phyloP scores from a whole-genome alignment of 2,329 filamentous ascomycete species.

The Aplosporella prunicola region DNA sequence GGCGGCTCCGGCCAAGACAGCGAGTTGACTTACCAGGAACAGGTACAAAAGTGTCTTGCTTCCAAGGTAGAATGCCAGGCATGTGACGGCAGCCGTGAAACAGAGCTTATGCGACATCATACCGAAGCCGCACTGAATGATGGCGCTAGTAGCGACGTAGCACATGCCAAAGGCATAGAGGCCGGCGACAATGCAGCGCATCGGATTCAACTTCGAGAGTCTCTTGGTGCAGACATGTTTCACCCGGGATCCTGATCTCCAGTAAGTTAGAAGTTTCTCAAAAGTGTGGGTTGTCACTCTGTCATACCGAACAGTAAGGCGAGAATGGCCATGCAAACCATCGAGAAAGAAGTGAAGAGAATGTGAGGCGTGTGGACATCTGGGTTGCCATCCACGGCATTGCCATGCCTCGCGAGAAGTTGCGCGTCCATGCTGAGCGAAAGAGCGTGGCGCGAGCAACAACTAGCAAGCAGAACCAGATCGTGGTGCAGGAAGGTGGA shows the following conservation, averaged over 20 bases:
- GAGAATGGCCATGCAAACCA: no score
- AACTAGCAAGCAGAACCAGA: no score
- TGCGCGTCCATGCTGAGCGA: no score
- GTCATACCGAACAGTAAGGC: no score
- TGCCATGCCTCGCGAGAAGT: no score
- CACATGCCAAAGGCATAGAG: conserved; percentile 27
- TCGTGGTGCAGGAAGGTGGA: no score
- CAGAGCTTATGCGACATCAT: conserved; percentile 20
- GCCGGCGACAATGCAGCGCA: conserved; percentile 24
- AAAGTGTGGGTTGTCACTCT: no score
- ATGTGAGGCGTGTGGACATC: no score
- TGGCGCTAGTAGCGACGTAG: conserved; percentile 26
- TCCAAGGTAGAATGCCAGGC: conserved; percentile 29
- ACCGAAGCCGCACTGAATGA: conserved; percentile 25
- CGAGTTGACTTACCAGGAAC: conserved; percentile 3
- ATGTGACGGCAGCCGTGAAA: conserved; percentile 26
- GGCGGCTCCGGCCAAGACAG: conserved; percentile 9
- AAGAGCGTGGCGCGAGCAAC: no score
- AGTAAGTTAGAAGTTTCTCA: no score
- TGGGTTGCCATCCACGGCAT: no score
- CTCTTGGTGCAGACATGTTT: conserved; percentile 15
- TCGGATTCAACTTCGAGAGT: conserved; percentile 19
- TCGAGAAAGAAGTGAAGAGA: no score
- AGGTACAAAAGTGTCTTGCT: conserved; percentile 24
- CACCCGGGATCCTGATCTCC: conserved; percentile 20